Percentiles rank a stretch among this genome's conserved stretches.
These are phyloP conservation scores for Lyophyllum decastes DNA, from an alignment of 768 basidiomycete species.

Conservation along the genomic window DNA sequence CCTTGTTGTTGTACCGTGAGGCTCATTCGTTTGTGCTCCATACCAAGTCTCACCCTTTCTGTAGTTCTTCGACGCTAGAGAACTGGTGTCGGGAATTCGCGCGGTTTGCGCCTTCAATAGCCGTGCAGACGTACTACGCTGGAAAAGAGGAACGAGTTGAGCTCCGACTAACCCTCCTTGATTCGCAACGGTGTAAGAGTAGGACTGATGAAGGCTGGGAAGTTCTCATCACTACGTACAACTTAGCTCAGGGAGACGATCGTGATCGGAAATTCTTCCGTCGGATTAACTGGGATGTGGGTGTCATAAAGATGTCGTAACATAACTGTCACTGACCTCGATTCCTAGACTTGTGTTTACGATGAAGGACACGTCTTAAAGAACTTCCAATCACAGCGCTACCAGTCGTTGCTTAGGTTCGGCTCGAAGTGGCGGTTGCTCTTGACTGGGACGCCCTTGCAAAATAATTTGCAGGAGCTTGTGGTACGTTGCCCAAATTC, in stretches of 20 bases:
- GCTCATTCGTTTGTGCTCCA: constrained; percentile 16
- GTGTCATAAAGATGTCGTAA: constrained; percentile 29
- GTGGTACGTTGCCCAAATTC: constrained; percentile 54
- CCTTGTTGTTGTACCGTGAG: constrained; percentile 93
- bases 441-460: constrained; percentile 93
- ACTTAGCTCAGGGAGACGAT: constrained; percentile 87
- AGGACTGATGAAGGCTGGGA: constrained; percentile 73
- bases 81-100: constrained; percentile 99
- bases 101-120: constrained; percentile 84
- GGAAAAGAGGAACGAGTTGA: constrained; percentile 81
- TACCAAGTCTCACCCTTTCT: constrained; percentile 8
- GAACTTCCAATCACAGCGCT: constrained; percentile 97
- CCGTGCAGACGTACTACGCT: constrained; percentile 92
- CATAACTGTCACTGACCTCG: background rate
- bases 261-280: constrained; percentile 93
- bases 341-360: constrained; percentile 82
- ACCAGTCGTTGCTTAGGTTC: constrained; percentile 84
- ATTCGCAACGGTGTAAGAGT: constrained; percentile 51
- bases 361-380: constrained; percentile 98
- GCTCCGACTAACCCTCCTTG: constrained; percentile 71
- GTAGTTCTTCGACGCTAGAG: constrained; percentile 91
- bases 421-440: constrained; percentile 88
- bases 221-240: constrained; percentile 95
- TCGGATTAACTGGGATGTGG: constrained; percentile 88
- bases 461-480: constrained; percentile 88